Conservation (phyloP, 768 basidiomycete species). For the Naganishia vaughanmartiniae region DNA sequence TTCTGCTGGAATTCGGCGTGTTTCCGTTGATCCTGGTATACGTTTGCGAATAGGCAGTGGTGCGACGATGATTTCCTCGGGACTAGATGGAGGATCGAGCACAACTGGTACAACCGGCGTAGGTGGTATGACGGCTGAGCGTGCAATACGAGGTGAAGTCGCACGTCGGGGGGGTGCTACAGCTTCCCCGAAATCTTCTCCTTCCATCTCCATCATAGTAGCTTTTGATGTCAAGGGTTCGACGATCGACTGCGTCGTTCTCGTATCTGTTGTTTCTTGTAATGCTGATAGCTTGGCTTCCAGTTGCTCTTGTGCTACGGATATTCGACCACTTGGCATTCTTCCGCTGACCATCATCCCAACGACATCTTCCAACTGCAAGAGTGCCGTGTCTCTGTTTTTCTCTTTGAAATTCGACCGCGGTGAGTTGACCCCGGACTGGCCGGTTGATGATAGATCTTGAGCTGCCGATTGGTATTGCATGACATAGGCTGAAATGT, state of each 20-base stretch:
- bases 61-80: not conserved
- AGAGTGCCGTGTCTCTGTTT: not conserved
- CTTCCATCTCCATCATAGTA: not conserved
- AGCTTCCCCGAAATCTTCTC: slow-evolving; percentile 21
- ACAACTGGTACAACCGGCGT: not conserved
- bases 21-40: too few relatives aligned
- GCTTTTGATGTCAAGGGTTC: too few relatives aligned
- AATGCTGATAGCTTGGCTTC: not conserved
- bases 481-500: not conserved
- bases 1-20: not conserved
- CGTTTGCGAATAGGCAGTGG: not conserved
- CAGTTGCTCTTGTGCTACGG: slow-evolving; percentile 4
- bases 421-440: not conserved
- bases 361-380: not conserved
- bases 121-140: not conserved
- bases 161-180: not conserved
- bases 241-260: not conserved
- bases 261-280: not conserved
- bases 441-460: not conserved
- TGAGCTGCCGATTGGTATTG: slow-evolving; percentile 14
- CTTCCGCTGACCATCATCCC: not conserved
- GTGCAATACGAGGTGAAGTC: not conserved
- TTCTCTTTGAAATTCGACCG: not conserved
- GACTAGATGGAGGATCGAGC: slow-evolving; percentile 9
- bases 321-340: not conserved